Evolutionary conservation across 2,329 filamentous ascomycete species (phyloP), one percentile per base, ranked within the genome.

Genomic region (Plectosphaerella plurivora): DNA sequence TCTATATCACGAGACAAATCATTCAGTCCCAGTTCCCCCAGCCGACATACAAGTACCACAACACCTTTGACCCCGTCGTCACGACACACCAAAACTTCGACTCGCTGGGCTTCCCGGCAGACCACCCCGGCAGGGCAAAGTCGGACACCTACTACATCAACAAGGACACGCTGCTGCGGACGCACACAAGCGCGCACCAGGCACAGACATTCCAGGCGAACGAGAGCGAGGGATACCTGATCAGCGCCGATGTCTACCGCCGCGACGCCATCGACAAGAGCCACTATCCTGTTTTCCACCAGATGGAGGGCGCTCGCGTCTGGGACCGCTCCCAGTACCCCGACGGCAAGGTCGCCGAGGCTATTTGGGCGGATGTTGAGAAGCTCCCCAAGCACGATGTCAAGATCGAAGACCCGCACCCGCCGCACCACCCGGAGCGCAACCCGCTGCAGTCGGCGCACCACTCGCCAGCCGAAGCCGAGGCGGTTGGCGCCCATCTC

Each of bases 131-230:
- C 54, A 87, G 94, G 49, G 89, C 83, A 59, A 84, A 83, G 60
- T 93, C 89, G 14, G 94, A 99, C 71, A 97, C 94, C 1, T 99
- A 97, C 76, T 99, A 99, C 70, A 73, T 99, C 64, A 96, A 96
- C 72, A 76, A 86, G 59, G 73, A 83, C 49, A 96, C 89, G 0
- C 85, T 99, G 2, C 75, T 99, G 42, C 83, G 94, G 52, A 99
- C 94, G 1, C 94, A 99, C 69, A 97, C 93, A 3, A 94, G 89
- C 60, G 94, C 94, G 0, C 94, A 99, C 67, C 91, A 99, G 69
- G 83, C 89, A 61, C 84, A 94, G 65, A 79, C 88, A 54, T 90
- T 97, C 77, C 77, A 86, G 59, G 76, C 81, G 54, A 84, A 91
- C 70, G 72, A 81, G 51, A 88, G 81, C 61, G 80, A 85, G 37